Conservation (phyloP, 345 rosid species). For the Alliaria petiolata region DNA sequence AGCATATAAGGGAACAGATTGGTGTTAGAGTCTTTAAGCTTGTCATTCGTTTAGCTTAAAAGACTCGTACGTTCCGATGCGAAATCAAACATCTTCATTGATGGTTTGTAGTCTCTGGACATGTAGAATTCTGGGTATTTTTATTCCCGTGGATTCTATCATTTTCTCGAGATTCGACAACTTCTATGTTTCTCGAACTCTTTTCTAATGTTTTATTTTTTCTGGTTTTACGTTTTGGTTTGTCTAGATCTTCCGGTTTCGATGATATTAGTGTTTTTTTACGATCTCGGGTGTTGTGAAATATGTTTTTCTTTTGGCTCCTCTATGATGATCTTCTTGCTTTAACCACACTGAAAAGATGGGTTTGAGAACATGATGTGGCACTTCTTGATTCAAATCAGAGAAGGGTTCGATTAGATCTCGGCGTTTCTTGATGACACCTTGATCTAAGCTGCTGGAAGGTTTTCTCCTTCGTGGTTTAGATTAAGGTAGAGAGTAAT, state of each 20-base stretch:
- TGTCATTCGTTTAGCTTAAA: conserved; percentile 8
- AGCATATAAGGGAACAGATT: conserved; percentile 16
- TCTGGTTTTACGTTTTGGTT: not conserved
- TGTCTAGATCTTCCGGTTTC: not conserved
- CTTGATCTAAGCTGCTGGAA: conserved; percentile 24
- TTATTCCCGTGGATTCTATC: conserved; percentile 14
- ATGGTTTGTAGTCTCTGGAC: conserved; percentile 31
- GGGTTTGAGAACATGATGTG: conserved; percentile 1
- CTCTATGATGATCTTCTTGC: conserved; percentile 33
- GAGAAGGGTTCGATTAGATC: not conserved
- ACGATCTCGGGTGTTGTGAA: not conserved
- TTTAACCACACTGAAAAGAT: conserved; percentile 37
- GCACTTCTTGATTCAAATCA: not conserved
- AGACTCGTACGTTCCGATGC: conserved; percentile 17
- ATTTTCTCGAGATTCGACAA: conserved; percentile 36
- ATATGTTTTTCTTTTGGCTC: not conserved
- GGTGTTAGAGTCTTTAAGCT: conserved; percentile 18
- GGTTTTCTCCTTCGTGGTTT: conserved; percentile 26
- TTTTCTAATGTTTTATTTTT: not conserved
- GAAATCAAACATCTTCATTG: conserved; percentile 17
- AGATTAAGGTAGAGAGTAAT: conserved; percentile 24
- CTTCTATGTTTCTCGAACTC: not conserved
- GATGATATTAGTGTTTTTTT: not conserved
- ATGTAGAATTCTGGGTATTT: conserved; percentile 11
- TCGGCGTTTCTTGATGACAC: conserved; percentile 19